Evolutionary conservation across 805 yeast species (phyloP).

Genomic region (Metschnikowia similis): DNA sequence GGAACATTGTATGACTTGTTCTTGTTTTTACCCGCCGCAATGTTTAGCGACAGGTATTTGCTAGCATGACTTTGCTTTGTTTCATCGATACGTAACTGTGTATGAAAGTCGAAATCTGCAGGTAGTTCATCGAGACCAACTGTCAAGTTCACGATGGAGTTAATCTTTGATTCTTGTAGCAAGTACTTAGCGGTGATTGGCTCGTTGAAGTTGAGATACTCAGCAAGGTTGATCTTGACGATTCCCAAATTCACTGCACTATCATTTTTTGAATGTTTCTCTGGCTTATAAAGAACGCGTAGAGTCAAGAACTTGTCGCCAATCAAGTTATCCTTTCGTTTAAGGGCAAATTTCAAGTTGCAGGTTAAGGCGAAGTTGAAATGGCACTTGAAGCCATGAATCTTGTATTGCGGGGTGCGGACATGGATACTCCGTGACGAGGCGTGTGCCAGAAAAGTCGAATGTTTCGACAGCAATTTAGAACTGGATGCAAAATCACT

Average conservation of each 20-base stretch:
- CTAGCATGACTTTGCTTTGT: slow-evolving; percentile 7
- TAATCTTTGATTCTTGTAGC: slow-evolving; percentile 73
- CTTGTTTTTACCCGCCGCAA: slow-evolving; percentile 18
- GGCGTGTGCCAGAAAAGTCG: slow-evolving; percentile 1
- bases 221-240: slow-evolving; percentile 64
- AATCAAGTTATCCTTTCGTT: slow-evolving; percentile 34
- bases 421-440: slow-evolving; percentile 24
- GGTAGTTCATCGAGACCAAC: slow-evolving; percentile 47
- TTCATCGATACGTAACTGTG: slow-evolving; percentile 37
- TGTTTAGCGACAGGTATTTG: slow-evolving; percentile 2
- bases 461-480: not conserved
- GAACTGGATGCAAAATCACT: not conserved
- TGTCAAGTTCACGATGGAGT: slow-evolving; percentile 67
- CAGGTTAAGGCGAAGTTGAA: slow-evolving; percentile 32
- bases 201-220: slow-evolving; percentile 56
- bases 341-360: slow-evolving; percentile 39
- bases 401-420: slow-evolving; percentile 28
- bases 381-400: slow-evolving; percentile 38
- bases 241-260: slow-evolving; percentile 53
- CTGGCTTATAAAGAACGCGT: slow-evolving; percentile 32
- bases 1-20: slow-evolving; percentile 29
- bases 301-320: slow-evolving; percentile 41
- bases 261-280: slow-evolving; percentile 19
- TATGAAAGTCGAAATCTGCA: slow-evolving; percentile 36
- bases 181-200: slow-evolving; percentile 59